Evolutionary conservation across 805 yeast genomes (phyloP).

Genomic region (Candida railenensis): DNA sequence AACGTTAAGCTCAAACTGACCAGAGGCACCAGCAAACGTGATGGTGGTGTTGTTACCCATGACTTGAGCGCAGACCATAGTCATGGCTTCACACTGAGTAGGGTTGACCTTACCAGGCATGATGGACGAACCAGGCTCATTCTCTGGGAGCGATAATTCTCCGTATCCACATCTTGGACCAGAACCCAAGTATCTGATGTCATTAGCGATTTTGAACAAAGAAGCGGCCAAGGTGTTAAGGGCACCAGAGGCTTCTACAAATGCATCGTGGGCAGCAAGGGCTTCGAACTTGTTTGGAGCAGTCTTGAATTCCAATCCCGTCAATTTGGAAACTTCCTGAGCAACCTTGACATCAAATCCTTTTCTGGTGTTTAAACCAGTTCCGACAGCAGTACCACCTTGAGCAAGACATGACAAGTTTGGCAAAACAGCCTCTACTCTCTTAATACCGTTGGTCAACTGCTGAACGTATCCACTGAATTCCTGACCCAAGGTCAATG

Average conservation of each 20-base stretch:
- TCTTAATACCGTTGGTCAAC: slow-evolving; percentile 81
- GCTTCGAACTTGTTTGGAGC: slow-evolving; percentile 99
- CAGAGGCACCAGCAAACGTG: slow-evolving; percentile 97
- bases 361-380: slow-evolving; percentile 91
- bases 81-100: slow-evolving; percentile 97
- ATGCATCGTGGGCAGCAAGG: slow-evolving; percentile 97
- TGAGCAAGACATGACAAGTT: slow-evolving; percentile 85
- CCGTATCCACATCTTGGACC: slow-evolving; percentile 99
- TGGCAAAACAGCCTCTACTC: slow-evolving; percentile 77
- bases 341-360: slow-evolving; percentile 92
- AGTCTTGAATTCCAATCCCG: slow-evolving; percentile 86
- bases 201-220: slow-evolving; percentile 94
- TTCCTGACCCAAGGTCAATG: slow-evolving; percentile 96
- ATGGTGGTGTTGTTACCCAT: slow-evolving; percentile 95
- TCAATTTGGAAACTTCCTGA: slow-evolving; percentile 75
- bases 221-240: slow-evolving; percentile 93
- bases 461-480: slow-evolving; percentile 96
- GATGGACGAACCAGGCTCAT: slow-evolving; percentile 98
- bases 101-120: slow-evolving; percentile 99
- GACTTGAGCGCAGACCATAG: slow-evolving; percentile 97
- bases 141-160: slow-evolving; percentile 91
- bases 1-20: slow-evolving; percentile 97
- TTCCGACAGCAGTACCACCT: slow-evolving; percentile 99
- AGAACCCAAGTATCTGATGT: slow-evolving; percentile 95
- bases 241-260: slow-evolving; percentile 97